Conservation (phyloP, 495 filamentous ascomycete genomes). For the Chaetomium fimeti region DNA sequence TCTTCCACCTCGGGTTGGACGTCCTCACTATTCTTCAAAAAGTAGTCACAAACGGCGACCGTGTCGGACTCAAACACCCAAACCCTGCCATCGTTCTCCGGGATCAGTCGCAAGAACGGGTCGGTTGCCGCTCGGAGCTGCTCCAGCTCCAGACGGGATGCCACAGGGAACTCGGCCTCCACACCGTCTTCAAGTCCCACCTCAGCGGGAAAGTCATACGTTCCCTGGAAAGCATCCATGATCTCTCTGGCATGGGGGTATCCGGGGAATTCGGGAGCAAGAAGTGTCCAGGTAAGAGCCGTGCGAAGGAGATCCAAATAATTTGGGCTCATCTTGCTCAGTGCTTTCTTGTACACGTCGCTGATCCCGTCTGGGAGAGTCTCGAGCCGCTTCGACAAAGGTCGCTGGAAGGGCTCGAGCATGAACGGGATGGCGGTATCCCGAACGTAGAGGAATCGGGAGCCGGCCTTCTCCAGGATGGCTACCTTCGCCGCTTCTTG, state of each 20-base stretch:
- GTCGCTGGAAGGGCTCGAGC: constrained; percentile 28
- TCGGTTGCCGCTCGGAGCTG: constrained; percentile 26
- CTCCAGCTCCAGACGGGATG: constrained; percentile 23
- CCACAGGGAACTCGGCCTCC: constrained; percentile 16
- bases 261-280: constrained; percentile 12
- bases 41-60: constrained; percentile 21
- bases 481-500: constrained; percentile 24
- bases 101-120: constrained; percentile 18
- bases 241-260: constrained; percentile 22
- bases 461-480: constrained; percentile 26
- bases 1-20: constrained; percentile 7
- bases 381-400: constrained; percentile 26
- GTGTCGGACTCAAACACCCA: constrained; percentile 14
- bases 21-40: constrained; percentile 13
- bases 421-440: constrained; percentile 31
- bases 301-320: constrained; percentile 32
- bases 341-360: constrained; percentile 25
- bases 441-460: constrained; percentile 26
- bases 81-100: not conserved
- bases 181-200: not conserved
- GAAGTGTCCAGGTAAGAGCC: constrained; percentile 28
- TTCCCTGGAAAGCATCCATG: constrained; percentile 31
- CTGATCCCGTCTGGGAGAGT: constrained; percentile 25
- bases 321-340: constrained; percentile 30
- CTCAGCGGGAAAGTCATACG: constrained; percentile 15